Evolutionary conservation across 139 green algal species (phyloP), one percentile per base, ranked within the genome.

Genomic region (Gonium pectorale): DNA sequence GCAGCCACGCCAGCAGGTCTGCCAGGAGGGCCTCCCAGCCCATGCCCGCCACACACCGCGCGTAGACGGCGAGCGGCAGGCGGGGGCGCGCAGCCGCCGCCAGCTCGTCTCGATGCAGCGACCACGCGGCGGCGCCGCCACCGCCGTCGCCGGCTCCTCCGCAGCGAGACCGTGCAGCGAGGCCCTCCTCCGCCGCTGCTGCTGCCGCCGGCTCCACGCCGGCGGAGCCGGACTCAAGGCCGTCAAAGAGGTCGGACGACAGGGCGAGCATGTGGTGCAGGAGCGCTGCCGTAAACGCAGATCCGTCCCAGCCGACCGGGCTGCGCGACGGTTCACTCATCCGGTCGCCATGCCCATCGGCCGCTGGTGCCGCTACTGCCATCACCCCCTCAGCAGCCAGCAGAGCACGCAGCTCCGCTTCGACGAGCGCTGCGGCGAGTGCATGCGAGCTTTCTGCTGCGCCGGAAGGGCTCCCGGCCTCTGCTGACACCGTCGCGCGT

Each of bases 1-100:
- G 59, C 27, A 56, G 8, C 75, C 59, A 82, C 3, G 31, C 41
- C 59, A 82, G 75, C 59, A 82, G n/a, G 3, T 82, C 75, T 11
- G 60, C 4, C 59, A 71, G 9, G 2, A 33, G 38, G 2, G 27
- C n/a, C 38, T 71, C 38, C 75, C 59, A 71, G 38, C 75, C 75
- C 75, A 82, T 52, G 1, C 40, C 75, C 40, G n/a, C 31, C n/a
- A 62, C 75, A 5, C 71, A 8, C 5, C 41, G 9, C 24, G 13
- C 56, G 60, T 82, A 82, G n/a, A 82, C 29, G 7, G 17, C 37
- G 17, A 21, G 40, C 27, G 75, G 75, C 56, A 82, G 29, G 17
- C 40, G 63, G 21, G 5, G 7, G 4, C 7, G 59, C 15, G 75
- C 40, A 0, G 75, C 40, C 27, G 40, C 40, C 4, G 75, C 75